A percentile compares a stretch with the other conserved stretches of the same genome.
Evolutionary conservation across 2,329 filamentous ascomycete genomes (phyloP).

Genomic region (Monosporascus ibericus): DNA sequence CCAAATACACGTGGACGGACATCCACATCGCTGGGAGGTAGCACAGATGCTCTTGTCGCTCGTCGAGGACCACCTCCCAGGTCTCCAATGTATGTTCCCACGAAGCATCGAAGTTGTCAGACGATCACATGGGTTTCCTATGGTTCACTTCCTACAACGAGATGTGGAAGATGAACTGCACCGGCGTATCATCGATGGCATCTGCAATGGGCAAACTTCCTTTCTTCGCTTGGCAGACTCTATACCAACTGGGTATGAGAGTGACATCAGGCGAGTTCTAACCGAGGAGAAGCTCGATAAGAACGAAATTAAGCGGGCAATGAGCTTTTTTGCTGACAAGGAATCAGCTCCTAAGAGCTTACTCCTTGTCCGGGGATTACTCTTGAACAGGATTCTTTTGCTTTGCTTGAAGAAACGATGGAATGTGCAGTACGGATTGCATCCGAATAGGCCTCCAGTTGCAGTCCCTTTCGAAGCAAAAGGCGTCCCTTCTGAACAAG

Average conservation of each 20-base stretch:
- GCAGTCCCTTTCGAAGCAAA: conserved; percentile 65
- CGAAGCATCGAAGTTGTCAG: conserved; percentile 40
- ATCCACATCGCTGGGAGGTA: conserved; percentile 46
- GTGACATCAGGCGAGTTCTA: conserved; percentile 15
- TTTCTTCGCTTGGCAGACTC: conserved; percentile 14
- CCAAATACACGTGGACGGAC: conserved; percentile 43
- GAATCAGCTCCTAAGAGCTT: conserved; percentile 29
- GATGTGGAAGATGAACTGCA: conserved; percentile 41
- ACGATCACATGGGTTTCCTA: conserved; percentile 39
- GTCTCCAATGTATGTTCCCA: conserved; percentile 32
- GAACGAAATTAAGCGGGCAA: conserved; percentile 9
- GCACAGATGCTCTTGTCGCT: conserved; percentile 35
- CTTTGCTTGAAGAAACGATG: conserved; percentile 56
- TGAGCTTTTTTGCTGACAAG: conserved; percentile 25
- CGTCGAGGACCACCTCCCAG: conserved; percentile 29
- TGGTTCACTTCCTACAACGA: conserved; percentile 47
- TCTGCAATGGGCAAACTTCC: conserved; percentile 27
- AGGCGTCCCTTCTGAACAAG: conserved; percentile 52
- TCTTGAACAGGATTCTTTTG: conserved; percentile 53
- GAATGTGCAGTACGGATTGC: conserved; percentile 61
- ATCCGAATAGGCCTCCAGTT: conserved; percentile 47
- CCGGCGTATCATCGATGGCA: conserved; percentile 31
- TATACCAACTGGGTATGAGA: neutral
- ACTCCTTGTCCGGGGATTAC: conserved; percentile 56
- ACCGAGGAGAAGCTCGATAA: conserved; percentile 15